Conservation (phyloP, 768 basidiomycete genomes). For the Inosperma sp. region DNA sequence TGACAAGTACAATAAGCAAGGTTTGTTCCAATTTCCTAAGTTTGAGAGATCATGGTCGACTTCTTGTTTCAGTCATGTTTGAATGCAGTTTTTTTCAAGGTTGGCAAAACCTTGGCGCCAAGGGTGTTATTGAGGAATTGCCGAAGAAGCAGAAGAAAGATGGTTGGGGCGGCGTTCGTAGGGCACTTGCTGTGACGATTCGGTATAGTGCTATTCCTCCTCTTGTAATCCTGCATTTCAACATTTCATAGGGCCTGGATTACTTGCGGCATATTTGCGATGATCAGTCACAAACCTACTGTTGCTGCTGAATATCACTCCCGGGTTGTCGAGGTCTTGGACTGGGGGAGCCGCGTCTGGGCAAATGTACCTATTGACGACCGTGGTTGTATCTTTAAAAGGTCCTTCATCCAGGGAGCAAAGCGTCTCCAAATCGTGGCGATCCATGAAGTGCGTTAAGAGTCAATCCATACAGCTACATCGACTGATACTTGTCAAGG, state of each 20-base stretch:
- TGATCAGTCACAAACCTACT: constrained; percentile 11
- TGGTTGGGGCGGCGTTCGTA: constrained; percentile 31
- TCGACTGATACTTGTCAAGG: too few species aligned
- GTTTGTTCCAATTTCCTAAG: too few species aligned
- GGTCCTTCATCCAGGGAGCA: constrained; percentile 1
- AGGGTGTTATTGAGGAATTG: constrained; percentile 30
- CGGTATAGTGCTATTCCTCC: too few species aligned
- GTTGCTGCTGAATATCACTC: constrained; percentile 32
- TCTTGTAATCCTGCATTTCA: not conserved
- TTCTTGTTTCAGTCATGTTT: constrained; percentile 29
- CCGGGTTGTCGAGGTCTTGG: constrained; percentile 14
- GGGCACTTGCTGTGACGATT: constrained; percentile 35
- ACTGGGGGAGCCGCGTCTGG: constrained; percentile 1
- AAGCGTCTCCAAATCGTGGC: constrained; percentile 20
- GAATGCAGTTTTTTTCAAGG: constrained; percentile 26
- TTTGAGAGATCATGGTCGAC: too few species aligned
- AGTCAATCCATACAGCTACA: too few species aligned
- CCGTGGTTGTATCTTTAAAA: constrained; percentile 1
- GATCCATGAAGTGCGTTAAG: constrained; percentile 37
- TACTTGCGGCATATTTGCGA: constrained; percentile 34
- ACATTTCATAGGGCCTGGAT: constrained; percentile 33
- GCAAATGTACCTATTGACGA: not conserved
- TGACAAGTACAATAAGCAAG: constrained; percentile 34
- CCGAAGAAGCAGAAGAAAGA: constrained; percentile 23
- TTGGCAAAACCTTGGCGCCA: constrained; percentile 33